Percentiles rank a stretch among this genome's conserved stretches.
These are phyloP conservation scores for Solanum hybrid DNA, from an alignment of 305 asterid genomes.

Conservation along the genomic window DNA sequence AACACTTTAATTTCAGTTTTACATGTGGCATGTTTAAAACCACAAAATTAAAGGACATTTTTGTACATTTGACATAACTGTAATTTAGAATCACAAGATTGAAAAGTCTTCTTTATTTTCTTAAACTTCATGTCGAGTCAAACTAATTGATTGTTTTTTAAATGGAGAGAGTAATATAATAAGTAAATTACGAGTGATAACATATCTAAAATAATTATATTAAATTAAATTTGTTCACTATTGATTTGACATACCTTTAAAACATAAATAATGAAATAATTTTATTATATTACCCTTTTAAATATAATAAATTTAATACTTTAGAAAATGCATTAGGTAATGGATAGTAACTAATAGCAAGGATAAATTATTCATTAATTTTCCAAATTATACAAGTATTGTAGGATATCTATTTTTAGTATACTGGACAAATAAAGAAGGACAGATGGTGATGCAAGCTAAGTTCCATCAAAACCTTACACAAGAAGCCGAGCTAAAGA, in stretches of 20 bases:
- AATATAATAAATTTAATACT: neutral
- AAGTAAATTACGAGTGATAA: neutral
- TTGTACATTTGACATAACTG: neutral
- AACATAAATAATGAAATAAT: no score
- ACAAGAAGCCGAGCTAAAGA: no score
- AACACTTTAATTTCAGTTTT: no score
- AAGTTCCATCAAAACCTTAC: no score
- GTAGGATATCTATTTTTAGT: neutral
- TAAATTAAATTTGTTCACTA: no score
- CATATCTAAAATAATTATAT: no score
- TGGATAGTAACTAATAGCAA: neutral
- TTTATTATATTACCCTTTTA: no score
- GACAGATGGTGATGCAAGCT: no score
- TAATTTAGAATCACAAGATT: neutral
- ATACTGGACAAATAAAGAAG: neutral
- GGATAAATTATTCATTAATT: neutral
- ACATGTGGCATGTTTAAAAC: no score
- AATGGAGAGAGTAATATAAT: neutral
- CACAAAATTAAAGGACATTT: neutral
- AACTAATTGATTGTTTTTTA: no score
- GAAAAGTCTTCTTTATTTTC: neutral
- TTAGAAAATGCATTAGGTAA: neutral
- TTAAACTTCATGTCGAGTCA: neutral
- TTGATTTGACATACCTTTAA: neutral
- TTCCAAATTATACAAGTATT: neutral